Conservation (phyloP, 345 rosid genomes). For the Toxicodendron radicans region DNA sequence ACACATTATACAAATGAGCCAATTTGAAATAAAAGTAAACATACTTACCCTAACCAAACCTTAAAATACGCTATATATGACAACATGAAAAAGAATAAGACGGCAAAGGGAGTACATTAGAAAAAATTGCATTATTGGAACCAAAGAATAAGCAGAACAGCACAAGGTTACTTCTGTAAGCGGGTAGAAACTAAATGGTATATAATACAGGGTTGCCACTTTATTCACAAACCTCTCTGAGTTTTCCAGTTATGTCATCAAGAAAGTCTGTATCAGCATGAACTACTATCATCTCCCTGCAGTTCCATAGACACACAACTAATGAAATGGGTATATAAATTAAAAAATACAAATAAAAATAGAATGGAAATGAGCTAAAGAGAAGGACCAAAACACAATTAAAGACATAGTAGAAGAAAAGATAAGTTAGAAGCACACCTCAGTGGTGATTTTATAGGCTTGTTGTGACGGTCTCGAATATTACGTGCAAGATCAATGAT, state of each 20-base stretch:
- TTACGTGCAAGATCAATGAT: constrained; percentile 95
- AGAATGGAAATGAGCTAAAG: not conserved
- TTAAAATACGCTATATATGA: not conserved
- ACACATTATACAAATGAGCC: not conserved
- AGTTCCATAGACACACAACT: constrained; percentile 19
- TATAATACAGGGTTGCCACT: not conserved
- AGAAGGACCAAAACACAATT: not conserved
- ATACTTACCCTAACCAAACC: not conserved
- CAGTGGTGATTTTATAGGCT: constrained; percentile 91
- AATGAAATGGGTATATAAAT: not conserved
- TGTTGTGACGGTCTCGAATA: constrained; percentile 89
- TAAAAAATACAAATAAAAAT: constrained; percentile 5
- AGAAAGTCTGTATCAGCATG: constrained; percentile 91
- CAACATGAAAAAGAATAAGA: not conserved
- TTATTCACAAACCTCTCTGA: constrained; percentile 65
- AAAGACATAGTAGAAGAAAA: constrained; percentile 7
- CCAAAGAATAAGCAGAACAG: not conserved
- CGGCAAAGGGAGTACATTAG: not conserved
- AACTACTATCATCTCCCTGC: constrained; percentile 88
- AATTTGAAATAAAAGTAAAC: not conserved
- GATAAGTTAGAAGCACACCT: constrained; percentile 45
- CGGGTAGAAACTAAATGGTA: not conserved
- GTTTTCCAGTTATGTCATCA: constrained; percentile 87
- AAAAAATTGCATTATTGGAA: not conserved
- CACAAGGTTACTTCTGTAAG: not conserved